Conservation (phyloP, 2,329 filamentous ascomycete species). For the Orbilia blumenaviensis region DNA sequence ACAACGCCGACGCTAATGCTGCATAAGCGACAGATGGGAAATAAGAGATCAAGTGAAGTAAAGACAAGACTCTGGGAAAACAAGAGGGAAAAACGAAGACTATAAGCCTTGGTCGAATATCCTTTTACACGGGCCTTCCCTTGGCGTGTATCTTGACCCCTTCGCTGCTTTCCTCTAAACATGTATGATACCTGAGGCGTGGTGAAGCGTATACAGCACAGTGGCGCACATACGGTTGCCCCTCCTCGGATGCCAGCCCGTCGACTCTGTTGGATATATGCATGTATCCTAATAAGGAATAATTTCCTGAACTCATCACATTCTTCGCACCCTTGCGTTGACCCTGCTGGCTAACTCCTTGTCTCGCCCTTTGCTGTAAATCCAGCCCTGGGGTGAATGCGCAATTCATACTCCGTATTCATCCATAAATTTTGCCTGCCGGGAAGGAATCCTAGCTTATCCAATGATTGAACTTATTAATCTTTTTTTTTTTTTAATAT, state of each 20-base stretch:
- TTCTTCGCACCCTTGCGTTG: constrained; percentile 11
- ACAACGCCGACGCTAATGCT: constrained; percentile 24
- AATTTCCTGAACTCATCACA: neutral
- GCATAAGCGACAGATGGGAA: constrained; percentile 16
- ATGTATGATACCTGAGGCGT: no score
- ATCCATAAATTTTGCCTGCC: constrained; percentile 3
- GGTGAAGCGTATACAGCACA: neutral
- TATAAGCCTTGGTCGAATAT: constrained; percentile 3
- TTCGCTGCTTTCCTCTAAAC: no score
- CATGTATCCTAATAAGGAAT: constrained; percentile 6
- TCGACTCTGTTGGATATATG: constrained; percentile 43
- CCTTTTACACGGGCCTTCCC: neutral
- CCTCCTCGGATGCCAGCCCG: constrained; percentile 4
- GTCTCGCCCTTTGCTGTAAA: neutral
- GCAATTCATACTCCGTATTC: constrained; percentile 21
- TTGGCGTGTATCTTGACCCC: constrained; percentile 23
- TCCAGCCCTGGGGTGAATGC: constrained; percentile 25
- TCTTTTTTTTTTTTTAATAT: neutral
- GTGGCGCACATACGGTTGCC: neutral
- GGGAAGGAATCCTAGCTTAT: neutral
- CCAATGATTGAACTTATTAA: neutral
- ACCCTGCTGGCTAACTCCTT: neutral
- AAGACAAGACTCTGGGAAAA: neutral
- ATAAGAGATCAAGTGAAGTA: neutral
- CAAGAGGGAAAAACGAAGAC: constrained; percentile 7